Evolutionary conservation across 1,284 basidiomycete species (phyloP).

Genomic region (Vanrija humicola): DNA sequence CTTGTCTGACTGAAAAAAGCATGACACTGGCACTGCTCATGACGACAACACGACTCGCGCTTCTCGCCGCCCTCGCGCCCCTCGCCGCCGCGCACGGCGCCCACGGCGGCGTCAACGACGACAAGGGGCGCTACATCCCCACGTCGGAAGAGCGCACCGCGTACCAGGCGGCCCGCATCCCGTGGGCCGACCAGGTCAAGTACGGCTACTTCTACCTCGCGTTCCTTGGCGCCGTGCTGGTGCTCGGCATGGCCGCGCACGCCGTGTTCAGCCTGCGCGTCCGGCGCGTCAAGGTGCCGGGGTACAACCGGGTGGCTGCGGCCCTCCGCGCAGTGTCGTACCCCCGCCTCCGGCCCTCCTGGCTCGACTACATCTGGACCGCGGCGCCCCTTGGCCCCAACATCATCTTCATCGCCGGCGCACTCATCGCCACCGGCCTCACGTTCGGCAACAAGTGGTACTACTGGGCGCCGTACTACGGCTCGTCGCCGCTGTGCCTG

Average conservation of each 20-base stretch:
- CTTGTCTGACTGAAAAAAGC: no score
- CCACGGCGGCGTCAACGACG: background rate
- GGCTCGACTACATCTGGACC: slow-evolving; percentile 4
- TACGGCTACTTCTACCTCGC: slow-evolving; percentile 4
- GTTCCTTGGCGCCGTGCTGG: background rate
- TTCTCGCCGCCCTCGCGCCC: no score
- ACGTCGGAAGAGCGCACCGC: background rate
- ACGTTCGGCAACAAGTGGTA: slow-evolving; percentile 12
- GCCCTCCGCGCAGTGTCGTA: background rate
- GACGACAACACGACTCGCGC: no score
- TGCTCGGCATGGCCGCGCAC: background rate
- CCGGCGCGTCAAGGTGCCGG: background rate
- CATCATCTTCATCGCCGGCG: slow-evolving; percentile 2
- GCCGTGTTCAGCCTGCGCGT: background rate
- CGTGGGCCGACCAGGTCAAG: slow-evolving; percentile 1
- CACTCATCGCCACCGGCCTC: slow-evolving; percentile 1
- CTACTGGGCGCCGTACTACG: slow-evolving; percentile 14
- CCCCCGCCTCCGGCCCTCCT: background rate
- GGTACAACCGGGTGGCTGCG: background rate
- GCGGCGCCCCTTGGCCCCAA: slow-evolving; percentile 6
- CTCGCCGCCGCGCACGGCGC: no score
- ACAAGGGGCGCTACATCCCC: background rate
- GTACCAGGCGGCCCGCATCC: background rate
- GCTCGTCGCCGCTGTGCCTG: slow-evolving; percentile 11
- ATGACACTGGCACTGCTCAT: no score